Evolutionary conservation across 257 asterid genomes (phyloP).

Genomic region (Solanum corneliomulleri): DNA sequence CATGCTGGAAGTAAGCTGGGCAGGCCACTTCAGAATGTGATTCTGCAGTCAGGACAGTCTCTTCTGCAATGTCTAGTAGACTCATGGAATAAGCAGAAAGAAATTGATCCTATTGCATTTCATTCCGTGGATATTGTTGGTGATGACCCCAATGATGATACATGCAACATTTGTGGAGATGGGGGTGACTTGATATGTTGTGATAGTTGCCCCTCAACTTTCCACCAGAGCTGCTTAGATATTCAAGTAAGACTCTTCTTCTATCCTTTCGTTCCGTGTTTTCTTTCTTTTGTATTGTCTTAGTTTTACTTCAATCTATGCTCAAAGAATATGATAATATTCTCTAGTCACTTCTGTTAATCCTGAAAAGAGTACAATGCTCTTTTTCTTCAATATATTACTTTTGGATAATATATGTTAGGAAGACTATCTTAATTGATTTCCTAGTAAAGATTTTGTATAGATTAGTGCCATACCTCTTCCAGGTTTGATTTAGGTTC

Average conservation of each 20-base stretch:
- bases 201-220: slow-evolving; percentile 92
- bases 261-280: not conserved
- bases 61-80: slow-evolving; percentile 64
- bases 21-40: slow-evolving; percentile 36
- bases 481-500: not conserved
- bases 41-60: slow-evolving; percentile 56
- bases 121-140: slow-evolving; percentile 63
- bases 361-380: not conserved
- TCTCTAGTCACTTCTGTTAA: not conserved
- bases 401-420: not conserved
- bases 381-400: not conserved
- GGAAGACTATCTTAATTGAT: not conserved
- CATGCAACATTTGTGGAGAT: slow-evolving; percentile 87
- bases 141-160: slow-evolving; percentile 85
- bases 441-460: not conserved
- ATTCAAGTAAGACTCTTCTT: slow-evolving; percentile 44
- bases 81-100: slow-evolving; percentile 64
- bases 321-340: not conserved
- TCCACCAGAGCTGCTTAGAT: slow-evolving; percentile 77
- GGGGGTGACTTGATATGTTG: slow-evolving; percentile 96
- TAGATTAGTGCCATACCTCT: not conserved
- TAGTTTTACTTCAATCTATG: not conserved
- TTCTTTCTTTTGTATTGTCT: not conserved
- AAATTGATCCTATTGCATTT: slow-evolving; percentile 35
- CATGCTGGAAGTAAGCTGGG: slow-evolving; percentile 56